Evolutionary conservation across 2,329 filamentous ascomycete genomes (phyloP).

Genomic region (Neoascochyta sp.): DNA sequence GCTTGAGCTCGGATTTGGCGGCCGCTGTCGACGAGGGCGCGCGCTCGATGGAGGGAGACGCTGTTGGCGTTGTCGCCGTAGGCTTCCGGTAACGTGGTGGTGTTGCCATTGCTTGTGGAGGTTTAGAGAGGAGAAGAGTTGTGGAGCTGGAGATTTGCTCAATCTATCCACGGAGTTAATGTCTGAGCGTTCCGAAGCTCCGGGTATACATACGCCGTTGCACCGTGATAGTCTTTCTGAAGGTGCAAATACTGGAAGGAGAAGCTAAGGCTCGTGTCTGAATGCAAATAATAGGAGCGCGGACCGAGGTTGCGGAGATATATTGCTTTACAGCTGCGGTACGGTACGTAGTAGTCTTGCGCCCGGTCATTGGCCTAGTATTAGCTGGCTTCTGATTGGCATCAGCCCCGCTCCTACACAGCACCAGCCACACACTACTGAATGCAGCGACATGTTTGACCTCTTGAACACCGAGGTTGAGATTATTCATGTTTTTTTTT

Average conservation of each 20-base stretch:
- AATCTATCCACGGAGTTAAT: too few relatives aligned
- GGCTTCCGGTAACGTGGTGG: conserved; percentile 22
- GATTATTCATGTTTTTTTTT: too few relatives aligned
- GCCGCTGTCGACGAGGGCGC: conserved; percentile 12
- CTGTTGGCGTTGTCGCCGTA: conserved; percentile 7
- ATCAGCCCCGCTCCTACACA: conserved; percentile 1
- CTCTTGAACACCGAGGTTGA: too few relatives aligned
- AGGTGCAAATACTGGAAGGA: too few relatives aligned
- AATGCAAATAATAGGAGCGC: conserved; percentile 3
- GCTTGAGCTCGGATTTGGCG: conserved; percentile 25
- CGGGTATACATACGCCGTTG: too few relatives aligned
- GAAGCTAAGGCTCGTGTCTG: too few relatives aligned
- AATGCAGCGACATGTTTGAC: too few relatives aligned
- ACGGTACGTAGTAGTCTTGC: too few relatives aligned
- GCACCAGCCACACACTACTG: conserved; percentile 6
- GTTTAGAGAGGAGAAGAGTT: not conserved
- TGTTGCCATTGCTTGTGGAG: conserved; percentile 15
- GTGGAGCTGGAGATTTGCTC: too few relatives aligned
- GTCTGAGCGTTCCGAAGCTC: too few relatives aligned
- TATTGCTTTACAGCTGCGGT: conserved; percentile 5
- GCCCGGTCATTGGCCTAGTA: too few relatives aligned
- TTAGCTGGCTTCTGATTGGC: conserved; percentile 4
- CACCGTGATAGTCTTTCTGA: too few relatives aligned
- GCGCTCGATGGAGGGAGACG: conserved; percentile 2
- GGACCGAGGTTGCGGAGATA: conserved; percentile 12